Percentiles rank a stretch among this genome's conserved stretches.
Evolutionary conservation across 768 basidiomycete genomes (phyloP).

Genomic region (Psilocybe sp.): DNA sequence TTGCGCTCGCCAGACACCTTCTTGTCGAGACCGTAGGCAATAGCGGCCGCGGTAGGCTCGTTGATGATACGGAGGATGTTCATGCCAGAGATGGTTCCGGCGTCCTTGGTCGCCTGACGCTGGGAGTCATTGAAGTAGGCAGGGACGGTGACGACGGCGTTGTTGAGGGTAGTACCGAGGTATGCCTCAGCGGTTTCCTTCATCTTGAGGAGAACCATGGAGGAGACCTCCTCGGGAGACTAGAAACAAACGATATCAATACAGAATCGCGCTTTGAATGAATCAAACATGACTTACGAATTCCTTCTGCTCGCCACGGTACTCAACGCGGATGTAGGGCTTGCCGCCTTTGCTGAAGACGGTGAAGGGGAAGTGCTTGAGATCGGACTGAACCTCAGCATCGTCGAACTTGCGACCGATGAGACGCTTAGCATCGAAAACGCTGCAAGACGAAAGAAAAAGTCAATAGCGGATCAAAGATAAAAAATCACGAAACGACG

Average conservation of each 20-base stretch:
- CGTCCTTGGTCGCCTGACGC: constrained; percentile 97
- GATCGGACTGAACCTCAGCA: constrained; percentile 76
- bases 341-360: constrained; percentile 86
- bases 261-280: not conserved
- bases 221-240: constrained; percentile 97
- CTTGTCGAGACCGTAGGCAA: constrained; percentile 98
- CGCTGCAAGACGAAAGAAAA: constrained; percentile 41
- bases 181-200: constrained; percentile 98
- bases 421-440: constrained; percentile 97
- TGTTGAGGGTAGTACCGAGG: constrained; percentile 77
- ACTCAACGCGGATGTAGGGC: constrained; percentile 85
- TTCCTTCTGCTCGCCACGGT: constrained; percentile 91
- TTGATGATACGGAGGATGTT: constrained; percentile 99
- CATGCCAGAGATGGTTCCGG: constrained; percentile 89
- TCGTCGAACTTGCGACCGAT: constrained; percentile 93
- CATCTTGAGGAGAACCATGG: constrained; percentile 98
- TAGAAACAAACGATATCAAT: constrained; percentile 31
- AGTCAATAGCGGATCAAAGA: not conserved
- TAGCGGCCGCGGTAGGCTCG: constrained; percentile 97
- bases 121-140: constrained; percentile 99
- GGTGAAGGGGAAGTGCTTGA: constrained; percentile 94
- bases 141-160: constrained; percentile 95
- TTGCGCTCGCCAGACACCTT: constrained; percentile 88
- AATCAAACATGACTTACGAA: constrained; percentile 60
- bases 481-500: constrained; percentile 15